Base-by-base conservation (phyloP, 768 basidiomycete genomes). In the Leccinum disarticulatum region DNA sequence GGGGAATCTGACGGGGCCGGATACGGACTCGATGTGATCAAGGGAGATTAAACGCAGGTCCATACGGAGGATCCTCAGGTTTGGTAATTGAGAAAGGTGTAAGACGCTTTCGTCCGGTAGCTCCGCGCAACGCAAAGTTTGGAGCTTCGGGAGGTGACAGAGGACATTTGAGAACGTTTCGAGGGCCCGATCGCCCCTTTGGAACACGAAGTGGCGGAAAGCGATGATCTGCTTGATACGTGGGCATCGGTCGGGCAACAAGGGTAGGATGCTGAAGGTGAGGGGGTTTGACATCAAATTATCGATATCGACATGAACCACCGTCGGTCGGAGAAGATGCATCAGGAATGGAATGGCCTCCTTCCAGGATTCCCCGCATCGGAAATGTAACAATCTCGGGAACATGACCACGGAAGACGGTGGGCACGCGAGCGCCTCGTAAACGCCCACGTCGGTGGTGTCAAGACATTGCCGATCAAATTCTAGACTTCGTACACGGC, bases 401-500 rank as follows among this genome's bases (percentile, higher is more conserved):
- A 70, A 72, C 1, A 68, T 55, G 54, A 64, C 52, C 14, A 52
- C 55, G 50, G 65, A n/a, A 25, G 61, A 50, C 0, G 70, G 70
- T 1, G 64, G 68, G 0, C 47, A 30, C 0, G 62, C 43, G 36
- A 71, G 70, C 0, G 62, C 58, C 43, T 17, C 4, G 48, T 71
- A 71, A 11, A 71, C 70, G 17, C 52, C 60, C 2, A 51, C 49
- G 46, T 72, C 62, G 1, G 70, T 71, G 3, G 67, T 71, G 17
- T 53, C 52, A 4, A 58, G 41, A 41, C 69, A 70, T n/a, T 66
- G 67, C 1, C 70, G 65, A 60, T 73, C 70, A 35, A 70, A 73
- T 55, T 69, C 70, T 48, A 72, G 55, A n/a, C 68, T 74, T 31
- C 70, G 73, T 6, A 72, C 71, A 19, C 72, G 66, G 28, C 62